Evolutionary conservation across 495 filamentous ascomycete species (phyloP).

Genomic region (Penicillium atrosanguineum): DNA sequence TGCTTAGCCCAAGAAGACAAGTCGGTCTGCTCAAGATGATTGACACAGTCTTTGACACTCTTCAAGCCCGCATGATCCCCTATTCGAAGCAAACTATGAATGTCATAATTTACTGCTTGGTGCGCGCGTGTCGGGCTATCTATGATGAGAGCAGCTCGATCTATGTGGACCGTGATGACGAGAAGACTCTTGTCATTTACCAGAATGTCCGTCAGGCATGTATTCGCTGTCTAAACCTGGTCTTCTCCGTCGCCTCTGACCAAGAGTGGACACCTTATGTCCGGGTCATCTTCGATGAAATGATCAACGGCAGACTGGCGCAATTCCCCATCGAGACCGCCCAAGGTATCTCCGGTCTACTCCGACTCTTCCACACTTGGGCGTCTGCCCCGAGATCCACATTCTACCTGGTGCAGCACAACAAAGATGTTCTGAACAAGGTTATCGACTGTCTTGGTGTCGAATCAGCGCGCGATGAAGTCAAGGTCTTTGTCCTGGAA

Average conservation of each 20-base stretch:
- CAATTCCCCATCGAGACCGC: constrained; percentile 84
- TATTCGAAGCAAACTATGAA: constrained; percentile 65
- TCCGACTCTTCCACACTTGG: constrained; percentile 81
- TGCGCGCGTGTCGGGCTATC: constrained; percentile 63
- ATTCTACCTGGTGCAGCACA: constrained; percentile 62
- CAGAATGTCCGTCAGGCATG: constrained; percentile 70
- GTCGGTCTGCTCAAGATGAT: constrained; percentile 87
- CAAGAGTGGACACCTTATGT: constrained; percentile 72
- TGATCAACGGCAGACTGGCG: constrained; percentile 72
- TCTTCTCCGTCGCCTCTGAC: constrained; percentile 67
- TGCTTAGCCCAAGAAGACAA: constrained; percentile 70
- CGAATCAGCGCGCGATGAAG: constrained; percentile 79
- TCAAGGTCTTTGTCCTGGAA: constrained; percentile 76
- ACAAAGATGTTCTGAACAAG: constrained; percentile 61
- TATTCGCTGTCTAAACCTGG: constrained; percentile 72
- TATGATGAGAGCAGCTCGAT: constrained; percentile 35
- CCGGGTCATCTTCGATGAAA: constrained; percentile 63
- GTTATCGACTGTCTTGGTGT: constrained; percentile 69
- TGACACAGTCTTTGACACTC: constrained; percentile 78
- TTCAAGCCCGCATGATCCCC: constrained; percentile 64
- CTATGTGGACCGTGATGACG: constrained; percentile 41
- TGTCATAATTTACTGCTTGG: constrained; percentile 73
- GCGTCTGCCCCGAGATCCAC: constrained; percentile 62
- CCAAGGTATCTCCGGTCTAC: constrained; percentile 78
- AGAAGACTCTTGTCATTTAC: constrained; percentile 52